Evolutionary conservation across 805 yeast genomes (phyloP), one percentile per base, ranked within the genome.

Genomic region (Torulaspora delbrueckii): DNA sequence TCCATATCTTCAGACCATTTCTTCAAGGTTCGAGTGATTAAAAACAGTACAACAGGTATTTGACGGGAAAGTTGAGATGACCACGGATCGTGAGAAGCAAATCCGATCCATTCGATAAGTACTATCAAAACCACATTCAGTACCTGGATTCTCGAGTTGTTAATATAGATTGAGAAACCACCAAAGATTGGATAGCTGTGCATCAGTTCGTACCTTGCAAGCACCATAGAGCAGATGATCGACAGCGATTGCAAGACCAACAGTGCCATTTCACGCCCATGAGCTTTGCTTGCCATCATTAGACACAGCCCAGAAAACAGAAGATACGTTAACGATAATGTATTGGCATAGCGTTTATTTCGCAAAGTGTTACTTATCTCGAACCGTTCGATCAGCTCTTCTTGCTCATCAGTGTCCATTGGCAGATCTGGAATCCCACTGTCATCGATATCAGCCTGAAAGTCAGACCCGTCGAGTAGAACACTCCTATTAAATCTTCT

Each of bases 381-480:
- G 19, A 65, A 53, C 19, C 42, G 48, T 37, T 54, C 52, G 16
- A 65, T 60, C 43, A 60, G 39, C 28, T 57, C 61, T 32, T 63
- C 68, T 46, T 65, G 69, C 23, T 64, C 69, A 10, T 56, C 63
- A 3, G 55, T 52, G 37, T 62, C 68, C 42, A 65, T 38, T 14
- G 67, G 65, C 8, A 51, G 40, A 16, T 42, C 33, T 16, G 48
- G 42, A 9, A 46, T 41, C 26, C 46, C 56, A 27, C 39, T 40
- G n/a, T 42, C 57, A 16, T 51, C 46, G 16, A 32, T 46, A 22
- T 33, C 35, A 14, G 31, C 7, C 14, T 37, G 35, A 13, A 42
- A 37, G 23, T 42, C 50, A 16, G 42, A 44, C 10, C 37, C 38
- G 23, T 38, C 39, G 34, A 35, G 16, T 18, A 58, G 41, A 2